Conservation (phyloP, 139 green algal genomes). For the Chlorella sp. region DNA sequence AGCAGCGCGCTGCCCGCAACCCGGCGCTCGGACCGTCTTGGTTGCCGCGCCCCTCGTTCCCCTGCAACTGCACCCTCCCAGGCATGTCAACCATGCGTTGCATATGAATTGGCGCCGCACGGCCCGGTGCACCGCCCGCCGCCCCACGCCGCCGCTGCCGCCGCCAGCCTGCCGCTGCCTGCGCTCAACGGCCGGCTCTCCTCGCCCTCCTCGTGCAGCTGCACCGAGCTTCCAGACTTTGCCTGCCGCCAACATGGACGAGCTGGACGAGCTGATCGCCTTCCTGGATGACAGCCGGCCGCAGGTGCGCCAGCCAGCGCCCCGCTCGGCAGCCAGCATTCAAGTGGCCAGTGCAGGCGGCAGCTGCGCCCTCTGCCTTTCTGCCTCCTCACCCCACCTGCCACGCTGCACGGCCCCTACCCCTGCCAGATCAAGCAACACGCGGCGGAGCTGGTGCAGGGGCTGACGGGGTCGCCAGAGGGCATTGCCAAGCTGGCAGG, state of each 20-base stretch:
- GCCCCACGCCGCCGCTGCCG: neutral
- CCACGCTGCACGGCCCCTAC: neutral
- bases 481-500: conserved; percentile 59
- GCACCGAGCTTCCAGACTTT: neutral
- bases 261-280: conserved; percentile 37
- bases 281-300: conserved; percentile 35
- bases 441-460: conserved; percentile 70
- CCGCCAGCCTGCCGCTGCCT: neutral
- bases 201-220: neutral
- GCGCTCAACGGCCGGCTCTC: no score
- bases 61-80: neutral
- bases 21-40: no score
- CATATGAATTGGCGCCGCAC: neutral
- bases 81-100: neutral
- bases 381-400: neutral
- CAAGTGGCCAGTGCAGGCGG: neutral
- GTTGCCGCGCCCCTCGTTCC: no score
- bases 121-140: neutral
- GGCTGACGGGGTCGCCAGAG: conserved; percentile 64
- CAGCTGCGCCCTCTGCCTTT: no score
- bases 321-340: no score
- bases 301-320: neutral
- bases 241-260: neutral
- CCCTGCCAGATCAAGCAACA: conserved; percentile 29
- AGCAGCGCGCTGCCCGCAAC: no score